Evolutionary conservation across 768 basidiomycete genomes (phyloP).

Genomic region (Podaxis mareebaensis): DNA sequence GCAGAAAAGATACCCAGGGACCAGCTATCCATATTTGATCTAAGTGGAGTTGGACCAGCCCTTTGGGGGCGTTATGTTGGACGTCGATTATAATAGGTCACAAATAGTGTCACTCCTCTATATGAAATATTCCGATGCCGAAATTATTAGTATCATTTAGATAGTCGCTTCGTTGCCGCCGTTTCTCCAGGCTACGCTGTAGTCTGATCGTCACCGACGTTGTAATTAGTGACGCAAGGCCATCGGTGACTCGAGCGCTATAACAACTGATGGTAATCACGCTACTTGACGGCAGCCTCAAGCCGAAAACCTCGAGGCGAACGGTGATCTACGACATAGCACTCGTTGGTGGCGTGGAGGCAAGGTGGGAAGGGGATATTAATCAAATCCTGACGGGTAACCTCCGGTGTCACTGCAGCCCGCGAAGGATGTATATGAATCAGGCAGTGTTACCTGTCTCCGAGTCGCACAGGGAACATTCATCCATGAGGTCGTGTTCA

Average conservation of each 20-base stretch:
- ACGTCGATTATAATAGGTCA: not conserved
- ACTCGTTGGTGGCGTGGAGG: conserved; percentile 2
- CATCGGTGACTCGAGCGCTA: not conserved
- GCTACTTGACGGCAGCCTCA: not conserved
- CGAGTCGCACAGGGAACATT: not conserved
- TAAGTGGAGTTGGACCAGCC: not conserved
- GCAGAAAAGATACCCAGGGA: not conserved
- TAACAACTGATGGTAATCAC: not conserved
- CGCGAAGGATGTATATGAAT: conserved; percentile 3
- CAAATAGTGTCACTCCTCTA: not conserved
- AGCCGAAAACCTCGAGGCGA: not conserved
- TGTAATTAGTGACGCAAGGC: not conserved
- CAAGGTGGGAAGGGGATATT: not conserved
- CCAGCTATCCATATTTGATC: not conserved
- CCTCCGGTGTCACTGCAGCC: not conserved
- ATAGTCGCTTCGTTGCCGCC: not conserved
- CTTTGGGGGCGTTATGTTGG: not conserved
- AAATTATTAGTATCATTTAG: not conserved
- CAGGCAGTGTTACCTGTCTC: conserved; percentile 2
- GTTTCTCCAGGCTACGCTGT: not conserved
- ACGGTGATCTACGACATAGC: not conserved
- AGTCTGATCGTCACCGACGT: not conserved
- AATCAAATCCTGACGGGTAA: not conserved
- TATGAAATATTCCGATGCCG: not conserved
- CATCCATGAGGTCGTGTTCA: not conserved